phyloP scores from a whole-genome alignment of 2,329 filamentous ascomycete species.

The Ambrosiella cleistominuta region DNA sequence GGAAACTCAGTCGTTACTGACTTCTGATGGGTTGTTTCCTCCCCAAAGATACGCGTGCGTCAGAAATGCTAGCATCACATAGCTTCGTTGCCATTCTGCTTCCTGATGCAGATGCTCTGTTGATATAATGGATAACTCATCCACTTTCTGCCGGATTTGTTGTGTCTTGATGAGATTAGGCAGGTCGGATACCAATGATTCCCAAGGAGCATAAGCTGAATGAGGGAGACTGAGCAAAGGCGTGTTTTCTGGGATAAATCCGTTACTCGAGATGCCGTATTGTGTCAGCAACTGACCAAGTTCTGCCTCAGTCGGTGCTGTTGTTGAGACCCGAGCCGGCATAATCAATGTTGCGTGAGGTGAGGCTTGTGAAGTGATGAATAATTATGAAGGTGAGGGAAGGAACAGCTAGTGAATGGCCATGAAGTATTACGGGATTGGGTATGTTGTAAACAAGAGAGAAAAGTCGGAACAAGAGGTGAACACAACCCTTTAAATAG shows the following conservation, averaged over 20 bases:
- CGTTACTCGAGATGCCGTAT: constrained; percentile 35
- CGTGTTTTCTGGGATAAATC: constrained; percentile 69
- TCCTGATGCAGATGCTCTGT: constrained; percentile 65
- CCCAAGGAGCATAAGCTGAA: constrained; percentile 89
- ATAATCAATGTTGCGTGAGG: not conserved
- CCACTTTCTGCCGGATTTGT: constrained; percentile 60
- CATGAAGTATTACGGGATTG: too few relatives aligned
- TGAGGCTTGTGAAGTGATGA: too few relatives aligned
- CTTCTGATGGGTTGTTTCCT: constrained; percentile 55
- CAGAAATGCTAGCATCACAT: constrained; percentile 78
- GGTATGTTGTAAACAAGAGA: too few relatives aligned
- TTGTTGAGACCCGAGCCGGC: not conserved
- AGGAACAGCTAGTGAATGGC: not conserved
- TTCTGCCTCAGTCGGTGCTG: not conserved
- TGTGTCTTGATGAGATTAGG: constrained; percentile 74
- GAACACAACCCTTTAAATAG: too few relatives aligned
- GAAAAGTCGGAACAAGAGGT: too few relatives aligned
- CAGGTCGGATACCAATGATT: constrained; percentile 66
- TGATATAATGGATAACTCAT: constrained; percentile 65
- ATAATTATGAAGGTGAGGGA: not conserved
- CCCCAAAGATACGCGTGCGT: constrained; percentile 94
- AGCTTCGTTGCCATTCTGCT: constrained; percentile 83
- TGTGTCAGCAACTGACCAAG: not conserved
- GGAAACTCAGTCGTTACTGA: not conserved
- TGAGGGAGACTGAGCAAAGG: constrained; percentile 70